phyloP scores from a whole-genome alignment of 1,139 yeast genomes.

The Diutina catenulata region DNA sequence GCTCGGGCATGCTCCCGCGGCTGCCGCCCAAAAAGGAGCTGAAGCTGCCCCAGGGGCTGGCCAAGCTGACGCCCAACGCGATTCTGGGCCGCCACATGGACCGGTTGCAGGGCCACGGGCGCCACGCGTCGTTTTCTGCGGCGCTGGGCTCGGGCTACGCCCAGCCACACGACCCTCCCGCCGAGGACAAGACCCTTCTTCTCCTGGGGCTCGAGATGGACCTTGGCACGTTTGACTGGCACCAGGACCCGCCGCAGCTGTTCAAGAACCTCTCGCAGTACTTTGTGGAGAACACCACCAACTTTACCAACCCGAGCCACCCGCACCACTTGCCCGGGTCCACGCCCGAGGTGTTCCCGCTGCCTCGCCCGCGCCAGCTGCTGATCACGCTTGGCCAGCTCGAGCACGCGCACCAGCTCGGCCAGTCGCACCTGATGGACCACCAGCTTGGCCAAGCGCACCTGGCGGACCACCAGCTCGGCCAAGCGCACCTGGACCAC shows the following conservation, averaged over 20 bases:
- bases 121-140: conserved; percentile 3
- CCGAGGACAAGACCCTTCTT: background rate
- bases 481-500: no score
- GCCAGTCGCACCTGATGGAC: background rate
- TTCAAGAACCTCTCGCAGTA: background rate
- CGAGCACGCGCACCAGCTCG: background rate
- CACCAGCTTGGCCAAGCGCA: background rate
- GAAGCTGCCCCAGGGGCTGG: background rate
- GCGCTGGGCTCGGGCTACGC: background rate
- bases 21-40: conserved; percentile 4
- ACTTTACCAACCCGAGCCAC: conserved; percentile 23
- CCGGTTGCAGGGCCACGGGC: background rate
- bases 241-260: background rate
- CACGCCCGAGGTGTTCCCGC: conserved; percentile 27
- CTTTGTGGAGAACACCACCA: conserved; percentile 8
- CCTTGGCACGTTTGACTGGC: conserved; percentile 1
- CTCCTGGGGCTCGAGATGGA: conserved; percentile 4
- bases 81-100: background rate
- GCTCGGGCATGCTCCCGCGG: background rate
- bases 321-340: conserved; percentile 27
- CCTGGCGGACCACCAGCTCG: no score
- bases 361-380: conserved; percentile 6
- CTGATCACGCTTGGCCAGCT: conserved; percentile 10
- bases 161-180: background rate
- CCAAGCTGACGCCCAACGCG: conserved; percentile 5